Base-by-base conservation (phyloP, 305 asterid species). In the Solanum hybrid region DNA sequence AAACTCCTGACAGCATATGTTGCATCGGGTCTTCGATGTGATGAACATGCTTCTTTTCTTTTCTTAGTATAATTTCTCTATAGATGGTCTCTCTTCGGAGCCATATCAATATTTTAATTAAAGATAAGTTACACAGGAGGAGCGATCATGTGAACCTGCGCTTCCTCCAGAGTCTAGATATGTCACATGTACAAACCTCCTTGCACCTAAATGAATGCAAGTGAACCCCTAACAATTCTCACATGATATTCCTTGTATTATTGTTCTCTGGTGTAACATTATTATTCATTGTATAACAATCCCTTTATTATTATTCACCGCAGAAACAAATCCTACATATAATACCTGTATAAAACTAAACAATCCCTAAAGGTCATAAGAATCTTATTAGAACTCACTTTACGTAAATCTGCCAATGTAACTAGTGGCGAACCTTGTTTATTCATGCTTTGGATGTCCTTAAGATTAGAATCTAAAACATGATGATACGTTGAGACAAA, bases 71-170 rank as follows among this genome's bases (percentile, higher is more conserved):
- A 29, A 68, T 83, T 45, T 84, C 41, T 70, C 76, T 31, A 31
- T 31, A 20, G 76, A 51, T 31, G 88, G 32, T 85, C 76, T 84
- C 88, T 32, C 29, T 84, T 51, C 2, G 41, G 76, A 51, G 88
- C 29, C 88, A 3, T 51, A 31, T 51, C 88, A 51, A 84, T 85
- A 61, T 10, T 31, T 51, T 51, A 84, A 84, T 84, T 61, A 22
- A 29, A 65, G 89, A 61, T 32, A 57, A 61, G 89, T 86, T 84
- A 32, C n/a, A 61, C 70, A 86, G 14, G 32, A 32, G 78, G 89
- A 65, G 73, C 4, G 78, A 86, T 57, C 88, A 86, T 86, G 88
- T 85, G 88, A 85, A 85, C 45, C 45, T 70, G 65, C 24, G 41
- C 27, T 57, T 11, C 78, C n/a, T 61, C 76, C 13, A 86, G 29